Conservation (phyloP, 192 early-diverging fungal species). For the Backusella psychrophila region DNA sequence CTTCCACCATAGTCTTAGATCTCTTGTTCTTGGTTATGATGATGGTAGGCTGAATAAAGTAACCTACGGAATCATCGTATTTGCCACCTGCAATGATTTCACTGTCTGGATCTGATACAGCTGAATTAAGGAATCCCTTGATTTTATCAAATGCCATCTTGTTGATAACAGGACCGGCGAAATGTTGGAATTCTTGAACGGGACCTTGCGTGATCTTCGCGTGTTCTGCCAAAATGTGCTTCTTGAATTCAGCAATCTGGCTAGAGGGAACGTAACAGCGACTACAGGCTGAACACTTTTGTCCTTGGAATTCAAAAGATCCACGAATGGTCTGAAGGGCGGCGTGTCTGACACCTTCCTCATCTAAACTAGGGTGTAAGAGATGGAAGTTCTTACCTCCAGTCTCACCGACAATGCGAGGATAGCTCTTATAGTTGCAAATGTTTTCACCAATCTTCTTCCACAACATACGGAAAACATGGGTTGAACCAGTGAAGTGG, state of each 20-base stretch:
- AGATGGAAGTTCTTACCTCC: slow-evolving; percentile 99
- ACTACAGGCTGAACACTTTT: slow-evolving; percentile 97
- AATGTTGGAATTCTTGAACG: slow-evolving; percentile 85
- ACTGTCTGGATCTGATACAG: slow-evolving; percentile 60
- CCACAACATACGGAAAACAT: slow-evolving; percentile 93
- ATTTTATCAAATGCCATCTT: slow-evolving; percentile 91
- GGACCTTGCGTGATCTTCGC: slow-evolving; percentile 82
- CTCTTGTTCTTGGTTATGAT: slow-evolving; percentile 82
- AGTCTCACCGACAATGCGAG: slow-evolving; percentile 97
- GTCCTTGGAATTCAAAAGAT: slow-evolving; percentile 96
- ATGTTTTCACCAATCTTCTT: slow-evolving; percentile 89
- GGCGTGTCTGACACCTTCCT: slow-evolving; percentile 71
- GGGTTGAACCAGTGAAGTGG: slow-evolving; percentile 95
- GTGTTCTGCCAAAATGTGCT: slow-evolving; percentile 62
- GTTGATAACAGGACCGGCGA: slow-evolving; percentile 91
- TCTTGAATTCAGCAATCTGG: slow-evolving; percentile 74
- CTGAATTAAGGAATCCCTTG: slow-evolving; percentile 83
- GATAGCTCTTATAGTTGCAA: slow-evolving; percentile 87
- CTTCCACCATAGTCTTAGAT: slow-evolving; percentile 83
- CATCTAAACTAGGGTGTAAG: slow-evolving; percentile 65
- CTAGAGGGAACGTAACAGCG: slow-evolving; percentile 87
- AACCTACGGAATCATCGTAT: slow-evolving; percentile 84
- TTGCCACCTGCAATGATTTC: slow-evolving; percentile 91
- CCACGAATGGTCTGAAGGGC: slow-evolving; percentile 89
- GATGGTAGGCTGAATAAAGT: slow-evolving; percentile 90